phyloP scores from a whole-genome alignment of 208 protist species.

The Novymonas esmeraldas region DNA sequence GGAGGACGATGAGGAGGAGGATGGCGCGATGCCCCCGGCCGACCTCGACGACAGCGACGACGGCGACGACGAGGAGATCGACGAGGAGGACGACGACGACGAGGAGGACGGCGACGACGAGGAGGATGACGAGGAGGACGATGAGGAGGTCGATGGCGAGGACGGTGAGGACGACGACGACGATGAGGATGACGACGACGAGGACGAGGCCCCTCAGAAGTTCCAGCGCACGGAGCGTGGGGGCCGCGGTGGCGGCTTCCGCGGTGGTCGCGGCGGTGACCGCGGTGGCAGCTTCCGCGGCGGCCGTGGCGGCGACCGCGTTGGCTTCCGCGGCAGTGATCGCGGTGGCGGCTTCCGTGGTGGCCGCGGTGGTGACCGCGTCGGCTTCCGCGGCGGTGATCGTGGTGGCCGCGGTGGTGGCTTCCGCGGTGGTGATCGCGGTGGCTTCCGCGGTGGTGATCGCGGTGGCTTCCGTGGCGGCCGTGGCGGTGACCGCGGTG shows the following conservation, averaged over 20 bases:
- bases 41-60: slow-evolving; percentile 18
- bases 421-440: slow-evolving; percentile 61
- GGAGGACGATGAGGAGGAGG: slow-evolving; percentile 32
- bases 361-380: slow-evolving; percentile 49
- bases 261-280: slow-evolving; percentile 49
- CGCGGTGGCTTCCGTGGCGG: slow-evolving; percentile 74
- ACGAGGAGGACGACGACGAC: slow-evolving; percentile 35
- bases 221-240: slow-evolving; percentile 74
- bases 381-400: slow-evolving; percentile 60
- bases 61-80: slow-evolving; percentile 31
- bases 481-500: slow-evolving; percentile 9
- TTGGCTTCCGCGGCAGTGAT: slow-evolving; percentile 43
- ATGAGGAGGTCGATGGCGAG: slow-evolving; percentile 48
- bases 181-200: slow-evolving; percentile 63
- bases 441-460: slow-evolving; percentile 53
- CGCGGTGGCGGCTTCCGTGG: slow-evolving; percentile 52
- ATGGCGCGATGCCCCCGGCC: slow-evolving; percentile 18
- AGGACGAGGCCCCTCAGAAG: slow-evolving; percentile 69
- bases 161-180: slow-evolving; percentile 68
- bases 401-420: slow-evolving; percentile 68
- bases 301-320: slow-evolving; percentile 42
- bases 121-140: slow-evolving; percentile 38
- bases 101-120: slow-evolving; percentile 47
- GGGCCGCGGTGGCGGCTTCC: slow-evolving; percentile 39
- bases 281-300: slow-evolving; percentile 40